Evolutionary conservation across 768 basidiomycete genomes (phyloP), one percentile per base, ranked within the genome.

Genomic region (Coprinellus micaceus): DNA sequence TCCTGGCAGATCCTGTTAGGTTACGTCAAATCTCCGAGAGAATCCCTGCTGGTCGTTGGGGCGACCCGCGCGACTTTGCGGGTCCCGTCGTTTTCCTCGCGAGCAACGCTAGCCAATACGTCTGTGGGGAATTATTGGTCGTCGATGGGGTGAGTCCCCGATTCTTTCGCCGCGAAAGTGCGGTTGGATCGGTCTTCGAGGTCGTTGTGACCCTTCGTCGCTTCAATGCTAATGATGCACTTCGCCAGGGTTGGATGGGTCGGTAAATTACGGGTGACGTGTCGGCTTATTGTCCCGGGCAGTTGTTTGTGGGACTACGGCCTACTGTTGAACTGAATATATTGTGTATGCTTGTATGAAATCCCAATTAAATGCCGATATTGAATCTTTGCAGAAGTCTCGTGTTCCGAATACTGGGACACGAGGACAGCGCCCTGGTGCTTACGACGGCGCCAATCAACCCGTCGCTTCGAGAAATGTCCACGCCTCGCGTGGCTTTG

Each of bases 21-120:
- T 71, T 82, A 22, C 78, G 83, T 26, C 88, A 89, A 68, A 89
- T 91, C 61, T 77, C 84, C 50, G 88, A 88, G 65, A 77, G 88
- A 37, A 89, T 89, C 58, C 88, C 88, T 2, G 83, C 83, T 15
- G 82, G 81, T 12, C 68, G 88, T 55, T 90, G 88, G 89, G 88
- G 87, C 21, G 69, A 75, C 22, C 87, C 88, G 3, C 73, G 75
- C 51, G 89, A 91, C 70, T 88, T 91, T 66, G 84, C 82, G n/a
- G 88, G 88, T 11, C 82, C 84, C 0, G 69, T 84, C 15, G 80
- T 90, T 15, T 91, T 85, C 69, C 78, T 90, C 21, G 86, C 88
- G 13, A 84, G 84, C 59, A 69, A 69, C 46, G 88, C 86, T 1
- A 84, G 83, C 60, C 79, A 85, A 65, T 91, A 90, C 65, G 80